phyloP scores from a whole-genome alignment of 768 basidiomycete species.

The Mycena kentingensis region DNA sequence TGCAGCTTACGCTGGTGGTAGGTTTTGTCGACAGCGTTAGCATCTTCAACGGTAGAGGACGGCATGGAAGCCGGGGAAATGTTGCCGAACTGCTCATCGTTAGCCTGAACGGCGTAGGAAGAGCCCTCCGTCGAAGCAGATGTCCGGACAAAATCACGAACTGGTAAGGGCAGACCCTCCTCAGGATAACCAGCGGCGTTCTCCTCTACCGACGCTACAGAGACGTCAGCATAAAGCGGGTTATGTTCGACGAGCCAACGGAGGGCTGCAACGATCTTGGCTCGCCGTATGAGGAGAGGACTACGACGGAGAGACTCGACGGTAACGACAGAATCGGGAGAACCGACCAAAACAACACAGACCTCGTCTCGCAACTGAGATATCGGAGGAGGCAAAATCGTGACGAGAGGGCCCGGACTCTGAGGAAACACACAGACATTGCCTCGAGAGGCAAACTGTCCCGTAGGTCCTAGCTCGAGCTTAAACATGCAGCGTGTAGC shows the following conservation, averaged over 20 bases:
- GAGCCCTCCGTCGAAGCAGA: no score
- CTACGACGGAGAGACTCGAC: slow-evolving; percentile 2
- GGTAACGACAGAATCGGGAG: slow-evolving; percentile 11
- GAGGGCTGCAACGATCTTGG: not conserved
- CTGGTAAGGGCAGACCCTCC: slow-evolving; percentile 6
- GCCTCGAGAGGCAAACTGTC: slow-evolving; percentile 21
- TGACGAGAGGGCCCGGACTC: slow-evolving; percentile 3
- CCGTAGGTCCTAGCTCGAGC: slow-evolving; percentile 9
- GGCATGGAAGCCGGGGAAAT: not conserved
- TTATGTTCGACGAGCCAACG: slow-evolving; percentile 16
- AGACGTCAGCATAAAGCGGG: slow-evolving; percentile 15
- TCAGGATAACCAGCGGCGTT: slow-evolving; percentile 13
- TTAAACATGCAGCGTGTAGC: slow-evolving; percentile 19
- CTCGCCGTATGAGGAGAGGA: slow-evolving; percentile 10
- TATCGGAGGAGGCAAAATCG: slow-evolving; percentile 17
- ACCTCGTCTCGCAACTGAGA: slow-evolving; percentile 11
- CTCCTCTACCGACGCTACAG: not conserved
- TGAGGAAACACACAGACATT: slow-evolving; percentile 22
- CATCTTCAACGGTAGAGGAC: not conserved
- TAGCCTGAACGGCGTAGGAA: not conserved
- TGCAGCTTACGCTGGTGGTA: not conserved
- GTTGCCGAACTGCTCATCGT: not conserved
- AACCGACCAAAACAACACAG: slow-evolving; percentile 22
- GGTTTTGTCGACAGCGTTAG: not conserved
- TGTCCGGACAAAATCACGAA: slow-evolving; percentile 3